These are phyloP conservation scores for Parathielavia hyrcaniae DNA, from an alignment of 495 filamentous ascomycete genomes.

Conservation along the genomic window DNA sequence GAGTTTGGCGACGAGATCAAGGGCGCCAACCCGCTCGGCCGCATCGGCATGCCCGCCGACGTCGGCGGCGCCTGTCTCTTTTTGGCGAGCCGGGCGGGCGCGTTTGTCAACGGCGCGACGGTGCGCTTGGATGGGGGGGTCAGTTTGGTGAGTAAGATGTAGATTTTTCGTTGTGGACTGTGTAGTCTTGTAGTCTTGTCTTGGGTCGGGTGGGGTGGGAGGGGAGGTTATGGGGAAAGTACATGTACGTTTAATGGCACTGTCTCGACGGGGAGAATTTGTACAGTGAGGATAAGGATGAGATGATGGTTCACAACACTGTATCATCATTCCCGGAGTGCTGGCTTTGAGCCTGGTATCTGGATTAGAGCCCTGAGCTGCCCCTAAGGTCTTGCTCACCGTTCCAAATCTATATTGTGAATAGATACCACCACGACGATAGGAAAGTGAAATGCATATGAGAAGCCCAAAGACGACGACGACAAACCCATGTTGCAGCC, in stretches of 20 bases:
- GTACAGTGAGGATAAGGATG: background rate
- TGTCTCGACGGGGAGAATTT: background rate
- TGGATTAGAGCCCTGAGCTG: background rate
- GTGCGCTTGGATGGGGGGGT: constrained; percentile 65
- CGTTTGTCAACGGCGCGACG: constrained; percentile 72
- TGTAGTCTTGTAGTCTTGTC: too few species aligned
- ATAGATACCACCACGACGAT: background rate
- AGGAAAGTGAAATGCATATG: too few species aligned
- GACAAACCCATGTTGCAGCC: background rate
- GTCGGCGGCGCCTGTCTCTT: constrained; percentile 73
- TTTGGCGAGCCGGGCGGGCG: constrained; percentile 61
- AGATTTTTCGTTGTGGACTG: background rate
- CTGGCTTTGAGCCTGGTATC: background rate
- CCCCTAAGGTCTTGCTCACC: background rate
- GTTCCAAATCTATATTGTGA: too few species aligned
- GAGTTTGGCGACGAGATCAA: constrained; percentile 57
- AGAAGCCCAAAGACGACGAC: background rate
- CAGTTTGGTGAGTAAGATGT: constrained; percentile 33
- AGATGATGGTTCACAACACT: constrained; percentile 2
- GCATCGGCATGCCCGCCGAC: constrained; percentile 66
- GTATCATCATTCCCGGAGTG: constrained; percentile 6
- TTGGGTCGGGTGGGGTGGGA: background rate
- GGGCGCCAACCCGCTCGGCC: constrained; percentile 57
- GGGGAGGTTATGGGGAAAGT: background rate
- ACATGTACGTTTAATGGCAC: background rate